Base-by-base conservation (phyloP, 495 filamentous ascomycete genomes). In the Podospora pseudocomata region DNA sequence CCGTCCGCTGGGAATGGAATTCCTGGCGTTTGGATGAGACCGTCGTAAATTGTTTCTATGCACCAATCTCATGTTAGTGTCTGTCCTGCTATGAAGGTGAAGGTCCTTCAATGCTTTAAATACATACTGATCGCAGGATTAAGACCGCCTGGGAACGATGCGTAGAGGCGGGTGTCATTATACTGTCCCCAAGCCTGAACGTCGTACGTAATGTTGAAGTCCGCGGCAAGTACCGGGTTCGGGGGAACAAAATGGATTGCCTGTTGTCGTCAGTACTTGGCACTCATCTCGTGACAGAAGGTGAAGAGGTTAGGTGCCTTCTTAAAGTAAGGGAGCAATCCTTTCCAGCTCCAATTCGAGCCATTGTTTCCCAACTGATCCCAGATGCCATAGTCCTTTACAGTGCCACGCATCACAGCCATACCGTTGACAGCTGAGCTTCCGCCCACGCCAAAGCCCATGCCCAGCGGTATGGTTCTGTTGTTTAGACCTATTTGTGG, bases 351-450 rank as follows among this genome's bases (percentile, higher is more conserved):
- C 81, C 80, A 84, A 5, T 72, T 63, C 2, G 76, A 74, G 9
- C 68, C 67, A 6, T 69, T 70, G 9, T 74, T 69, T 64, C 79
- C 78, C 60, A 81, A 78, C 15, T 68, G 68, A 5, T 74, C 79
- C 82, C 82, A 85, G 54, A 75, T 73, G 66, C 84, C 76, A 59
- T 83, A 83, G 63, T 83, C 82, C 53, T 79, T 77, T 5, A 72
- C 71, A 1, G 78, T 75, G 7, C 80, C 81, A 18, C 81, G 75
- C 15, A 80, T 69, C 4, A 79, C 78, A 69, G 79, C 76, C 78
- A 83, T 81, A 16, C 76, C 80, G 34, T 85, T 85, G 55, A 83
- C 73, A n/a, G 76, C 80, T 0, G 83, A 84, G 66, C 80, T 81
- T 4, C 83, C 82, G 5, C 83, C 83, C 0, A 84, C 73, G 15